Conservation (phyloP, 345 rosid genomes). For the Euclidium syriacum region DNA sequence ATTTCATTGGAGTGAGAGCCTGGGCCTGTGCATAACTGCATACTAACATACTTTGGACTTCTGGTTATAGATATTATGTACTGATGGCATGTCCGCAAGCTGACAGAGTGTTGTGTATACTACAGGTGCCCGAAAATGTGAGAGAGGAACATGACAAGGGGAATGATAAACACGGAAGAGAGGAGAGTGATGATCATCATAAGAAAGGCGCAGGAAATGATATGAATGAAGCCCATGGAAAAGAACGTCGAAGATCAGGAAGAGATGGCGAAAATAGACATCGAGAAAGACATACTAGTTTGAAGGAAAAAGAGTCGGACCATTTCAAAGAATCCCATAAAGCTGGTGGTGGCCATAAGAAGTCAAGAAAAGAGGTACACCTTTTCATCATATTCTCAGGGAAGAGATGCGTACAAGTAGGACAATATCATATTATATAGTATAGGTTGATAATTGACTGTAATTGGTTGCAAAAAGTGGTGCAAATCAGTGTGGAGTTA, state of each 20-base stretch:
- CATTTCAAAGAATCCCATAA: slow-evolving; percentile 46
- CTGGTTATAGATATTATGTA: neutral
- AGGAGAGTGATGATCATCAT: slow-evolving; percentile 43
- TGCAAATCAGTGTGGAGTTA: neutral
- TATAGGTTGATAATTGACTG: neutral
- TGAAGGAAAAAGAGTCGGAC: slow-evolving; percentile 51
- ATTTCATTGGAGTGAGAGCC: neutral
- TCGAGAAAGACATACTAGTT: slow-evolving; percentile 52
- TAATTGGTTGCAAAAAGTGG: neutral
- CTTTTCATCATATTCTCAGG: neutral
- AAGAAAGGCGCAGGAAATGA: slow-evolving; percentile 52
- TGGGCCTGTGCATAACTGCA: neutral
- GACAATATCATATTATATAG: neutral
- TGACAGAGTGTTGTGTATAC: slow-evolving; percentile 8
- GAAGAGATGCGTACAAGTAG: neutral
- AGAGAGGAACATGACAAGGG: slow-evolving; percentile 66
- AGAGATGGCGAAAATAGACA: slow-evolving; percentile 55
- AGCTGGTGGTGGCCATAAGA: slow-evolving; percentile 51
- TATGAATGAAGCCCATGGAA: slow-evolving; percentile 34
- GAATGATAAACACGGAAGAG: slow-evolving; percentile 62
- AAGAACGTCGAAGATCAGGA: slow-evolving; percentile 53
- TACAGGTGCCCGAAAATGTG: slow-evolving; percentile 66
- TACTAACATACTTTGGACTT: slow-evolving; percentile 5
- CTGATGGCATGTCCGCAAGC: slow-evolving; percentile 1
- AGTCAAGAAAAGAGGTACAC: slow-evolving; percentile 52